A percentile compares a stretch with the other conserved stretches of the same genome.
phyloP scores from a whole-genome alignment of 176 grass and related monocot genomes.

The Thinopyrum elongatum region DNA sequence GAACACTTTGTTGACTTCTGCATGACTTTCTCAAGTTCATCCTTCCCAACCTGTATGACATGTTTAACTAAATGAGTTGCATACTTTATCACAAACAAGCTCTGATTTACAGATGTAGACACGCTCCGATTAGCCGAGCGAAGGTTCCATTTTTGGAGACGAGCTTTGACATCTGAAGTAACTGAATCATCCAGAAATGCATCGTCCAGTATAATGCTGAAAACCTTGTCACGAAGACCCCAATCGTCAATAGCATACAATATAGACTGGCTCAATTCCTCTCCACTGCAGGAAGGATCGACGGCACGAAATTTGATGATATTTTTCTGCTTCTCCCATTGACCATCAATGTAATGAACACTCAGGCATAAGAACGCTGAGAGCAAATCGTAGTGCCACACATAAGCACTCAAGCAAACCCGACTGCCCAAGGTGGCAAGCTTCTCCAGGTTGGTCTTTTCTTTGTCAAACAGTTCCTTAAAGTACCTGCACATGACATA shows the following conservation, averaged over 20 bases:
- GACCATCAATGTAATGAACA: slow-evolving; percentile 30
- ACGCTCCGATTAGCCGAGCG: neutral
- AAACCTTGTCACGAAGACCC: slow-evolving; percentile 28
- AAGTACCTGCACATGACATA: neutral
- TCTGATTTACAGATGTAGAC: neutral
- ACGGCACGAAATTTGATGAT: neutral
- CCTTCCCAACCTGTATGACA: slow-evolving; percentile 9
- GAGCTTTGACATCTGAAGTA: neutral
- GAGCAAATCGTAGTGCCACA: slow-evolving; percentile 31
- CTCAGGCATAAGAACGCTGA: slow-evolving; percentile 24
- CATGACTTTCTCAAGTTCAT: neutral
- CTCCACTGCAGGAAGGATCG: slow-evolving; percentile 18
- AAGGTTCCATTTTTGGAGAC: slow-evolving; percentile 15
- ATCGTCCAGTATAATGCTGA: slow-evolving; percentile 33
- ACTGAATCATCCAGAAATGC: slow-evolving; percentile 35
- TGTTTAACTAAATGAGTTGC: neutral
- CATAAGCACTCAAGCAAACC: slow-evolving; percentile 31
- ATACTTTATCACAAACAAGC: neutral
- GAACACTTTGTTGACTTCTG: slow-evolving; percentile 10
- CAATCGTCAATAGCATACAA: slow-evolving; percentile 21
- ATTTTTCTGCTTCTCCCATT: slow-evolving; percentile 23
- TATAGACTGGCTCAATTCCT: slow-evolving; percentile 20
- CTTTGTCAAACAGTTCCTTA: slow-evolving; percentile 18
- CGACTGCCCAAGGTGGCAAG: neutral
- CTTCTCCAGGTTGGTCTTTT: slow-evolving; percentile 31